Evolutionary conservation across 805 yeast genomes (phyloP), one percentile per base, ranked within the genome.

Genomic region (Wickerhamiella musiphila): DNA sequence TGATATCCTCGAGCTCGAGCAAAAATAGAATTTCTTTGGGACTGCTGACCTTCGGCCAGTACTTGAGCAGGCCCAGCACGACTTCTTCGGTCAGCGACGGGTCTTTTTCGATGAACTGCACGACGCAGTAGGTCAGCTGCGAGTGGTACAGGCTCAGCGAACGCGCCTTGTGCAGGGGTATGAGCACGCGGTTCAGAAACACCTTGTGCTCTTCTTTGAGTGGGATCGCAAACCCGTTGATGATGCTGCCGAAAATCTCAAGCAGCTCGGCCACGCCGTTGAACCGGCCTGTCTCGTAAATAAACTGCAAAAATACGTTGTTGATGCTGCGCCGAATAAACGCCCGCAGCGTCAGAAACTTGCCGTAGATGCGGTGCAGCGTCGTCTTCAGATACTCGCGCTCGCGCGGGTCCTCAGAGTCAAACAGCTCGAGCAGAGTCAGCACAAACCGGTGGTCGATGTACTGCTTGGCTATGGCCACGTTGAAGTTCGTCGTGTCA

Each of bases 161-260:
- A 52, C 84, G 76, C 12, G 81, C 86, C 54, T 90, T 86, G 55
- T 90, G 98, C 53, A 90, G 60, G 18, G 98, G 98, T 18, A 90
- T 64, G 46, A 90, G 65, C 13, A 86, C 86, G 36, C 94, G 65
- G 21, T 79, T 72, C 40, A 90, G 58, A 46, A 90, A 90, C 10
- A 79, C 72, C 56, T 90, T 90, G 57, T 90, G 98, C 55, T 90
- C 98, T 47, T 90, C 96, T 52, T 90, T 90, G 46, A 90, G 66
- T 4, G 98, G 98, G 41, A 90, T 64, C 2, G 98, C 98, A 62
- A 90, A 90, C 10, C 98, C 98, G 56, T 90, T 90, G 50, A 90
- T 90, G 47, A 90, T 90, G 13, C 93, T 78, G 6, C 98, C 98
- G 42, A 90, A 66, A 36, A 90, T 90, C 57, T 90, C 98, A 43